Evolutionary conservation across 2,329 filamentous ascomycete genomes (phyloP).

Genomic region (Leptographium wingfieldii): DNA sequence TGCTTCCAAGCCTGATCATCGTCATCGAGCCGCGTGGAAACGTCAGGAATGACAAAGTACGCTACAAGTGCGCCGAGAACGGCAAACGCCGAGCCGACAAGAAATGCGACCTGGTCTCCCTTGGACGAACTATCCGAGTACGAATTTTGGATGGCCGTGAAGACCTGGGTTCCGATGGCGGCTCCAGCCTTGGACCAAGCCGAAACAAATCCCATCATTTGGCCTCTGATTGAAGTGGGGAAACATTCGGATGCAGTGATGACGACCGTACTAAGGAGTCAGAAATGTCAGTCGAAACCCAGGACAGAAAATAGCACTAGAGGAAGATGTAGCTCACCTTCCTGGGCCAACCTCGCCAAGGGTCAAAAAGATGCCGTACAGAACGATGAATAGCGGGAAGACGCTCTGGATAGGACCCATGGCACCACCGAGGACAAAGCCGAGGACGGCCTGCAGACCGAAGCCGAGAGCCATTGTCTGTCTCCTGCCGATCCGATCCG

Average conservation of each 20-base stretch:
- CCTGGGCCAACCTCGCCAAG: slow-evolving; percentile 39
- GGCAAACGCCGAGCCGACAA: slow-evolving; percentile 37
- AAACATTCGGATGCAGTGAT: slow-evolving; percentile 30
- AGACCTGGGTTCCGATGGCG: slow-evolving; percentile 34
- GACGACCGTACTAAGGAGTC: slow-evolving; percentile 17
- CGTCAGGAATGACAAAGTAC: slow-evolving; percentile 32
- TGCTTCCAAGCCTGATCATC: slow-evolving; percentile 31
- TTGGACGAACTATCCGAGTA: slow-evolving; percentile 25
- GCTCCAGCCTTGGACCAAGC: slow-evolving; percentile 37
- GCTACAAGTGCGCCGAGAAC: slow-evolving; percentile 30
- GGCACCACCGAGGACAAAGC: slow-evolving; percentile 36
- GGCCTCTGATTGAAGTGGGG: slow-evolving; percentile 35
- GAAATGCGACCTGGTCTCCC: slow-evolving; percentile 35
- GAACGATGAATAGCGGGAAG: slow-evolving; percentile 36
- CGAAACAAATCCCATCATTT: slow-evolving; percentile 34
- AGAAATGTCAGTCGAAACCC: background rate
- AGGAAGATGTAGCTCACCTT: slow-evolving; percentile 10
- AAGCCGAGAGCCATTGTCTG: slow-evolving; percentile 40
- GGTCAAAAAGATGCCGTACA: slow-evolving; percentile 37
- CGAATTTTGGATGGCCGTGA: slow-evolving; percentile 34
- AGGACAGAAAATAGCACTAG: background rate
- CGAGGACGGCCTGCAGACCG: slow-evolving; percentile 28
- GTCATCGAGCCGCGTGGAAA: slow-evolving; percentile 21
- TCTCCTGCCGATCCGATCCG: slow-evolving; percentile 34
- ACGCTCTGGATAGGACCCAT: slow-evolving; percentile 29